These are phyloP conservation scores for Glycyrrhiza uralensis DNA, from an alignment of 306 rosid species.

Conservation along the genomic window DNA sequence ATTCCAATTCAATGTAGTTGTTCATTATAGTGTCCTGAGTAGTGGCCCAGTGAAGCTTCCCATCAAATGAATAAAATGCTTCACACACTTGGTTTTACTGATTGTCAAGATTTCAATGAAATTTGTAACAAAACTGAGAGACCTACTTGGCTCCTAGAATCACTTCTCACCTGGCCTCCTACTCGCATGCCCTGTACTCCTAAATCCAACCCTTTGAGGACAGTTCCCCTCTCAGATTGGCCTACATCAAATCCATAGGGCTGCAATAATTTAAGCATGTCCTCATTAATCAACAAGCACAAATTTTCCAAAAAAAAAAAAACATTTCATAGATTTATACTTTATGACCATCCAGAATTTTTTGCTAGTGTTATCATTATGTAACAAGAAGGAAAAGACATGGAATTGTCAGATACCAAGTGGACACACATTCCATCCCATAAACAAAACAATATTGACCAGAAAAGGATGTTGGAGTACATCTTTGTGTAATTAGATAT, in stretches of 20 bases:
- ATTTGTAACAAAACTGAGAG: conserved; percentile 9
- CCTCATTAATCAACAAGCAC: conserved; percentile 16
- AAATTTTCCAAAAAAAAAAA: neutral
- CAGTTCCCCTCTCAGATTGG: conserved; percentile 83
- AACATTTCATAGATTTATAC: neutral
- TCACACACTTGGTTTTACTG: neutral
- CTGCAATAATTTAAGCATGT: conserved; percentile 58
- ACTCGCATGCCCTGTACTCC: conserved; percentile 93
- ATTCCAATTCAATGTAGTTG: conserved; percentile 7
- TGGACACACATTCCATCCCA: neutral
- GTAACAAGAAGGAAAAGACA: conserved; percentile 3
- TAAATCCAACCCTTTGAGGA: conserved; percentile 84
- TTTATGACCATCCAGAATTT: neutral
- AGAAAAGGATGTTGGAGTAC: neutral
- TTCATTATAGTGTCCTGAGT: neutral
- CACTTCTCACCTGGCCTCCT: conserved; percentile 85
- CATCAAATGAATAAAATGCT: neutral
- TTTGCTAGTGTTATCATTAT: neutral
- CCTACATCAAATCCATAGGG: conserved; percentile 96
- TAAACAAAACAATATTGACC: neutral
- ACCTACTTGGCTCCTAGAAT: neutral
- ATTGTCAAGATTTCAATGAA: neutral
- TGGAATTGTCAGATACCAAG: neutral
- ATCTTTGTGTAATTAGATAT: neutral
- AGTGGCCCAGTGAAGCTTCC: conserved; percentile 3